These are phyloP conservation scores for Fusarium concolor DNA, from an alignment of 2,329 filamentous ascomycete genomes.

Conservation along the genomic window DNA sequence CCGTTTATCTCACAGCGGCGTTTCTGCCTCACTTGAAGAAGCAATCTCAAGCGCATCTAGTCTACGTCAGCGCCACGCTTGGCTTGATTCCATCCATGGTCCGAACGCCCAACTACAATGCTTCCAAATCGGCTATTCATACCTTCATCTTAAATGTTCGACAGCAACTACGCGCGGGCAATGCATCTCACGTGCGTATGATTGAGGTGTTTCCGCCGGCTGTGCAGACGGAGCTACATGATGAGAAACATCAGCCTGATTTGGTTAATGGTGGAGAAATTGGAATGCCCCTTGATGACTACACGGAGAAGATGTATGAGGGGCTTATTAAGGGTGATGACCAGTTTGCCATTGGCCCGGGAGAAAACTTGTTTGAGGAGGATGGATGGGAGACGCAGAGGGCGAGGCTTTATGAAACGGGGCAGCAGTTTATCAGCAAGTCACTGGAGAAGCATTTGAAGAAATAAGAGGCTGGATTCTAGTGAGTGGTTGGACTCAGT, in stretches of 20 bases:
- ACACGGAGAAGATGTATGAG: conserved; percentile 53
- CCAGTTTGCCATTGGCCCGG: conserved; percentile 42
- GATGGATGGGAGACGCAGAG: conserved; percentile 42
- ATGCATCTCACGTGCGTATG: conserved; percentile 27
- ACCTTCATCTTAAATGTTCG: conserved; percentile 43
- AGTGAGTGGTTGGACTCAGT: neutral
- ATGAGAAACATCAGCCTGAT: conserved; percentile 44
- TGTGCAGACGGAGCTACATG: conserved; percentile 47
- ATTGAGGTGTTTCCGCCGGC: conserved; percentile 48
- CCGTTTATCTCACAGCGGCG: conserved; percentile 44
- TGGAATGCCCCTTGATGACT: conserved; percentile 55
- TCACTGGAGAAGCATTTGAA: conserved; percentile 28
- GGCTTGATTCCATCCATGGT: conserved; percentile 38
- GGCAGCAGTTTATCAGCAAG: conserved; percentile 11
- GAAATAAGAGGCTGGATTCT: neutral
- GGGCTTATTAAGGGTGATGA: conserved; percentile 39
- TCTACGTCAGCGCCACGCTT: conserved; percentile 44
- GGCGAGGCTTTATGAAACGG: conserved; percentile 31
- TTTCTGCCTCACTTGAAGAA: conserved; percentile 46
- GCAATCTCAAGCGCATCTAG: conserved; percentile 25
- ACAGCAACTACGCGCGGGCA: conserved; percentile 35
- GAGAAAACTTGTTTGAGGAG: conserved; percentile 39
- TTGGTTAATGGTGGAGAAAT: conserved; percentile 46
- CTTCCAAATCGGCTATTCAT: conserved; percentile 45
- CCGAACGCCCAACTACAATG: conserved; percentile 46